phyloP scores from a whole-genome alignment of 495 filamentous ascomycete genomes.

The Trichoderma parareesei region DNA sequence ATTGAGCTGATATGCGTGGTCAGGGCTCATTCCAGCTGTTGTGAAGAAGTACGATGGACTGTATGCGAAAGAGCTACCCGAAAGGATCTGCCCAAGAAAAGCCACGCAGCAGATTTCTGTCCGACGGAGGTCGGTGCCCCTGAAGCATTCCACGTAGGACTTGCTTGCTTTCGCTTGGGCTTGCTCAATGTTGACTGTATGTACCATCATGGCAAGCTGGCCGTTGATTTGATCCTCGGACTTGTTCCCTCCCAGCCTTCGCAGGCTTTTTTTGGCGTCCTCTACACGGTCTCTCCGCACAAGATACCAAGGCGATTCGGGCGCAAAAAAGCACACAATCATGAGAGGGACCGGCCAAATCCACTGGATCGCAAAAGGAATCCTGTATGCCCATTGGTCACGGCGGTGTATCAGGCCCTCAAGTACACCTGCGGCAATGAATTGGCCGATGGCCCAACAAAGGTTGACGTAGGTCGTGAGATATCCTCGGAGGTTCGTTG shows the following conservation, averaged over 20 bases:
- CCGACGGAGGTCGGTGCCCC: constrained; percentile 52
- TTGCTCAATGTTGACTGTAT: constrained; percentile 55
- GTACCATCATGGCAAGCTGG: constrained; percentile 59
- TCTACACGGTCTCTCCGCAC: constrained; percentile 53
- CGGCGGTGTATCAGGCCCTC: constrained; percentile 41
- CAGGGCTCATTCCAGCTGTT: constrained; percentile 48
- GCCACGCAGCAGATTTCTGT: constrained; percentile 56
- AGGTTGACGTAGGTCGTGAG: constrained; percentile 65
- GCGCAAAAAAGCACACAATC: constrained; percentile 51
- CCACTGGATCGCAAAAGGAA: constrained; percentile 55
- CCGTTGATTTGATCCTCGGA: constrained; percentile 24
- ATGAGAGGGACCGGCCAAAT: constrained; percentile 47
- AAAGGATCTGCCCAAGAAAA: constrained; percentile 61
- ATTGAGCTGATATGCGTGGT: constrained; percentile 40
- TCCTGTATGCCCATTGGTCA: constrained; percentile 63
- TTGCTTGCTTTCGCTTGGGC: constrained; percentile 36
- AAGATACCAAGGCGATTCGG: constrained; percentile 67
- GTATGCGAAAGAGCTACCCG: constrained; percentile 56
- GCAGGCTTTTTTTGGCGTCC: constrained; percentile 37
- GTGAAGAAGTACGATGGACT: constrained; percentile 62
- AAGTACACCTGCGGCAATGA: constrained; percentile 56
- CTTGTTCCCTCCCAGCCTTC: constrained; percentile 43
- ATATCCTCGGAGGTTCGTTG: constrained; percentile 53
- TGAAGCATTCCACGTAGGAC: constrained; percentile 55
- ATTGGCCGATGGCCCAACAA: constrained; percentile 61